Evolutionary conservation across 2,329 filamentous ascomycete genomes (phyloP).

Genomic region (Graphiopsis chlorocephala): DNA sequence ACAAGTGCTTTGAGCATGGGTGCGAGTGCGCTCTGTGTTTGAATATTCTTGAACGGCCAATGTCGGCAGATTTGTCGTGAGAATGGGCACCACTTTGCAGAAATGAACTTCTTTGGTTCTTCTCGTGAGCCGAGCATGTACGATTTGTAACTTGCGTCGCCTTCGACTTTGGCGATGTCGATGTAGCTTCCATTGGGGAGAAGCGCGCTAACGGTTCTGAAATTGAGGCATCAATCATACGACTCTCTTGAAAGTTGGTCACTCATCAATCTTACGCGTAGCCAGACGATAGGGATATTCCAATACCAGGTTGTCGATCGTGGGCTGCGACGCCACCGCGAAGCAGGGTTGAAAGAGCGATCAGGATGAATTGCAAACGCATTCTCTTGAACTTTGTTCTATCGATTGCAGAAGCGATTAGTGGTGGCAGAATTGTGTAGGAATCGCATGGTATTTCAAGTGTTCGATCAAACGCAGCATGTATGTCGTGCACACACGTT

Average conservation of each 20-base stretch:
- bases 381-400: neutral
- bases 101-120: neutral
- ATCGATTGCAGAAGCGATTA: neutral
- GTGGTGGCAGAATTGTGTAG: neutral
- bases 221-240: neutral
- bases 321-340: neutral
- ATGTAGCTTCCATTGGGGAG: slow-evolving; percentile 11
- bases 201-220: neutral
- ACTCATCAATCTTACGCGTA: neutral
- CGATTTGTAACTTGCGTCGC: neutral
- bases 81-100: neutral
- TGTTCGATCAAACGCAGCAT: neutral
- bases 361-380: neutral
- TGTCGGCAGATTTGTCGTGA: neutral
- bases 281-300: neutral
- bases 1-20: neutral
- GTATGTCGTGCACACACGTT: too few relatives aligned
- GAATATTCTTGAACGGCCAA: neutral
- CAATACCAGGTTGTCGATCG: neutral
- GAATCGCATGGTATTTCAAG: neutral
- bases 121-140: slow-evolving; percentile 2
- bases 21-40: neutral
- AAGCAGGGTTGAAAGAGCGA: neutral
- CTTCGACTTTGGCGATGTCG: slow-evolving; percentile 11
- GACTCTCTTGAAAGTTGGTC: too few relatives aligned